Percentiles rank a stretch among this genome's conserved stretches.
Conservation (phyloP, 352 stramenopile genomes). For the Aphanomyces astaci region DNA sequence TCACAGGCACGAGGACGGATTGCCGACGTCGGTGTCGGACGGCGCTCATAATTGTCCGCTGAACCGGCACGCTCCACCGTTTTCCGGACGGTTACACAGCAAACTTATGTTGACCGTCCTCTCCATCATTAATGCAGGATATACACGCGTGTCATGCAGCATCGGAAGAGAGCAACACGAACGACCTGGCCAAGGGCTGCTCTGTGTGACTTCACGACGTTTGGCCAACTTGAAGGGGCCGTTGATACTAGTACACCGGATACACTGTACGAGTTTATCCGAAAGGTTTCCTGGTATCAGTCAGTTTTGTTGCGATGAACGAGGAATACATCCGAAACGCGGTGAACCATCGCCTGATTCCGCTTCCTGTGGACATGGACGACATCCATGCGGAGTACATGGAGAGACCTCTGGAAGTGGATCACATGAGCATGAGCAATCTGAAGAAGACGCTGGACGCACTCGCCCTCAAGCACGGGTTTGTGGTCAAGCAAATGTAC, state of each 20-base stretch:
- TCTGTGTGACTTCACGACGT: too few species aligned
- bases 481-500: slow-evolving; percentile 14
- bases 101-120: neutral
- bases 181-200: too few species aligned
- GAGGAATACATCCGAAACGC: neutral
- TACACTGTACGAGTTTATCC: too few species aligned
- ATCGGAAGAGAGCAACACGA: too few species aligned
- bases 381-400: neutral
- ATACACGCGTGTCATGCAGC: too few species aligned
- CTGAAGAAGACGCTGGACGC: slow-evolving; percentile 9
- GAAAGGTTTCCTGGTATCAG: too few species aligned
- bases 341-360: neutral
- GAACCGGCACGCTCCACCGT: neutral
- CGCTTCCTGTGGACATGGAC: slow-evolving; percentile 7
- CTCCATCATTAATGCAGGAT: neutral
- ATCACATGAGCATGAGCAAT: neutral
- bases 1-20: neutral
- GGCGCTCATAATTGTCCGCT: neutral
- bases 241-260: too few species aligned
- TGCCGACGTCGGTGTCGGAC: neutral
- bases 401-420: neutral
- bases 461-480: neutral
- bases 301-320: too few species aligned
- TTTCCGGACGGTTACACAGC: neutral
- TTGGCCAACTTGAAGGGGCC: too few species aligned